Conservation (phyloP, 2,329 filamentous ascomycete genomes). For the Elsinoe batatas region DNA sequence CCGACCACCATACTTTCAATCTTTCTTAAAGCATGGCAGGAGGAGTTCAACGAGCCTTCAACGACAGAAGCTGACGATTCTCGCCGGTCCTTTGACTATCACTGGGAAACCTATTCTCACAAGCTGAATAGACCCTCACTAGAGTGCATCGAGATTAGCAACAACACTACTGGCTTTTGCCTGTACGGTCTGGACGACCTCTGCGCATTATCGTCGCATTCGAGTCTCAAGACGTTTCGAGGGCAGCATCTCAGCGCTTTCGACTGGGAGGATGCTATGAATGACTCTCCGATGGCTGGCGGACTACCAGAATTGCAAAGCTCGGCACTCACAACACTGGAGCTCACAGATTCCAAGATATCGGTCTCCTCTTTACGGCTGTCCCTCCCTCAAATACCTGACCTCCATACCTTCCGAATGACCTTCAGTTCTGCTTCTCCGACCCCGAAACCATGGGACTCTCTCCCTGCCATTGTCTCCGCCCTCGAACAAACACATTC, state of each 20-base stretch:
- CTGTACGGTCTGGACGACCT: not conserved
- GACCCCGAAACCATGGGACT: not conserved
- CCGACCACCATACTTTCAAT: not conserved
- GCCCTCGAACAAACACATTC: not conserved
- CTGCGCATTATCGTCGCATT: not conserved
- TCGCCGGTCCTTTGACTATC: not conserved
- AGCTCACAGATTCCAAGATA: slow-evolving; percentile 4
- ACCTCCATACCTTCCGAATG: not conserved
- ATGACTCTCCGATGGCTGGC: not conserved
- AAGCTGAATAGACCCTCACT: not conserved
- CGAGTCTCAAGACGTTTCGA: not conserved
- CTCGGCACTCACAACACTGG: not conserved
- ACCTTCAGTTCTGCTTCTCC: not conserved
- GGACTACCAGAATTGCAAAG: not conserved
- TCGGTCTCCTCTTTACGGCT: not conserved
- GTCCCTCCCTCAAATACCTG: not conserved
- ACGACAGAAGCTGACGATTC: not conserved
- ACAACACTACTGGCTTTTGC: not conserved
- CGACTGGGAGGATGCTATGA: not conserved
- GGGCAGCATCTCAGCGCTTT: not conserved
- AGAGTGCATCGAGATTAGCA: not conserved
- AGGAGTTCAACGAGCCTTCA: not conserved
- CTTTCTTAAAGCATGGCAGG: not conserved
- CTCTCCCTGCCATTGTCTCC: not conserved
- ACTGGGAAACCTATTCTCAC: not conserved